Base-by-base conservation (phyloP, 164 flowering plant genomes). In the Nymphaea colorata region DNA sequence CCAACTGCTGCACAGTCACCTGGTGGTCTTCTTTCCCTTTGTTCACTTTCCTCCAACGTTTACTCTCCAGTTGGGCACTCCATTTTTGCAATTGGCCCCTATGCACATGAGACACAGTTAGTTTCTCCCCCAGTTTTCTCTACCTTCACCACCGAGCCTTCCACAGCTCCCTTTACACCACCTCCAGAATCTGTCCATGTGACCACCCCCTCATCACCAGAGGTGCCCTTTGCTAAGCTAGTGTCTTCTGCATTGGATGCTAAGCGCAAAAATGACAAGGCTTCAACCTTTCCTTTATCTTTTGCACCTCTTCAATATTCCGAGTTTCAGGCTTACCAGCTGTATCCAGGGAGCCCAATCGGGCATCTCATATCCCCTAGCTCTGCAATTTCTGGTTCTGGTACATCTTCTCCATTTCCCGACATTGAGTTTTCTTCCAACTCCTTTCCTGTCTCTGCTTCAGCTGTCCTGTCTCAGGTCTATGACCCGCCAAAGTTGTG, bases 111-210 rank as follows among this genome's bases (percentile, higher is more conserved):
- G 69, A 84, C 94, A 47, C 98, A 92, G 76, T 70, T 92, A 70
- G 99, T 95, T 36, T 88, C 99, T 12, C 99, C 99, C 44, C 99
- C 99, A 15, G 91, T 85, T 57, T 90, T 92, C 83, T 95, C 98
- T 18, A 82, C 92, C 44, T 87, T 84, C 79, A 90, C 89, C 17
- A 95, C 99, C 42, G 98, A 90, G 71, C 97, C 98, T n/a, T 89
- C 97, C 14, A 88, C 98, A 55, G 97, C 99, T 66, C 98, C 99
- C 6, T 84, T 85, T 59, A 92, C 98, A 68, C 98, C 99, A 61
- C 98, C 98, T 7, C 93, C 98, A 0, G 99, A 95, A 73, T 84
- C 91, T 11, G 80, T 87, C 64, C 98, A 92, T 71, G 70, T 90
- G 76, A 92, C 99, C 5, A 95, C 98, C 51, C 99, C 99, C 62